Base-by-base conservation (phyloP, 768 basidiomycete species). In the Psilocybe cyanescens region DNA sequence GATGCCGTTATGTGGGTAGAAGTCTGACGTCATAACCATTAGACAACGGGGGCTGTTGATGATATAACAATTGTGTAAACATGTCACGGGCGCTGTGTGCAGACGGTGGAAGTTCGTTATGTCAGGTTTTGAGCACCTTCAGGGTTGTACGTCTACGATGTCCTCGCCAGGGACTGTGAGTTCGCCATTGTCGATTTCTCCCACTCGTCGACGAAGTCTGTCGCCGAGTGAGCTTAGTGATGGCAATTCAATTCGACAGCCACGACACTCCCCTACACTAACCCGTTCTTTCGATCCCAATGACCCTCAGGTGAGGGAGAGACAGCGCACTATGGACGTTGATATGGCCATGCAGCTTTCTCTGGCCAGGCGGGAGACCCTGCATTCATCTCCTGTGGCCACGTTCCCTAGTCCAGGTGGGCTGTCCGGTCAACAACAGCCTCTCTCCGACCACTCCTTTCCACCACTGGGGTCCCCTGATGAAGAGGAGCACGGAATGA, bases 1-100 rank as follows among this genome's bases (percentile, higher is more conserved):
- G 88, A 90, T 87, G 31, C 50, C 58, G 31, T 53, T 60, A 33
- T 12, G 19, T 14, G 24, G 4, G 60, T 88, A 90, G 89, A 90
- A 90, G 89, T 90, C 89, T 90, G 89, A 90, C 89, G 89, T 90
- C 89, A 90, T 90, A 88, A 80, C 89, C 89, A 90, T 90, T 90
- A 90, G 88, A 90, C 89, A 88, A 90, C 85, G 82, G 82, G 89
- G 88, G 88, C 89, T 62, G 39, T 46, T 31, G 6, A 31, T 29
- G 3, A 35, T 35, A 7, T 1, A 17, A 35, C 17, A 19, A 37
- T 19, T 29, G 30, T 37, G 17, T 12, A 30, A 24, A n/a, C 16
- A 37, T 41, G 19, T 37, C 5, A 8, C 33, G 53, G 17, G 30
- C 6, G 29, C 24, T 47, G 19, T 31, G 29, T 9, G n/a, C 6